A percentile compares a stretch with the other conserved stretches of the same genome.
phyloP scores from a whole-genome alignment of 2,329 filamentous ascomycete genomes.

The Cladosporium sp. region DNA sequence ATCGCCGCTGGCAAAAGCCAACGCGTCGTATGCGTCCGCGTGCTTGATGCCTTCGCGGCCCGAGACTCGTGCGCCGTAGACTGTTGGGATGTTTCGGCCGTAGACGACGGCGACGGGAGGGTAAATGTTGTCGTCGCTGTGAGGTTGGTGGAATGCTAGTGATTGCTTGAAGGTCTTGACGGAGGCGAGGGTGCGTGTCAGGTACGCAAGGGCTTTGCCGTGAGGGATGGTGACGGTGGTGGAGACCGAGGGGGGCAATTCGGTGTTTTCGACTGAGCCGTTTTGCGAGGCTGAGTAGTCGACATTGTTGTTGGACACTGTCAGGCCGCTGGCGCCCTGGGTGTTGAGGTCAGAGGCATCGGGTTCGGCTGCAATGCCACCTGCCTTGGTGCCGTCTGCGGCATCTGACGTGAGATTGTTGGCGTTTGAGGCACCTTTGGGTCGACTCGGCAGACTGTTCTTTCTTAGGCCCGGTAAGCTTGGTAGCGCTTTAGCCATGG shows the following conservation, averaged over 20 bases:
- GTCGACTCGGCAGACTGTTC: constrained; percentile 18
- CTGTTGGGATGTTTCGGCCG: constrained; percentile 79
- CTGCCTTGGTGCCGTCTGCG: constrained; percentile 15
- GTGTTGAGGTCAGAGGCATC: constrained; percentile 25
- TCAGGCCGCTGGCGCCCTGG: constrained; percentile 33
- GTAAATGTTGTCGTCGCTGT: constrained; percentile 66
- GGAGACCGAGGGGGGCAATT: constrained; percentile 22
- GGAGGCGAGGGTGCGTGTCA: constrained; percentile 67
- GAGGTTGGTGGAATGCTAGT: constrained; percentile 57
- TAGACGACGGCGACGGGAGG: constrained; percentile 81
- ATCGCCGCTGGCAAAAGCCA: constrained; percentile 82
- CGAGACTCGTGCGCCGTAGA: constrained; percentile 73
- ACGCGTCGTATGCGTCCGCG: constrained; percentile 76
- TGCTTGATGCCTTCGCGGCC: constrained; percentile 69
- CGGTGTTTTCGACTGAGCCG: not conserved
- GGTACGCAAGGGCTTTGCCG: constrained; percentile 59
- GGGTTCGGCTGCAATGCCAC: constrained; percentile 26
- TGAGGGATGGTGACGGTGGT: constrained; percentile 52
- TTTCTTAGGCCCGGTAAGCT: constrained; percentile 29
- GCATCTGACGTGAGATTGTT: not conserved
- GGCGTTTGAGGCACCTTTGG: constrained; percentile 15
- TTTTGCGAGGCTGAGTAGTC: constrained; percentile 28
- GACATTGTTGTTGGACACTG: constrained; percentile 36
- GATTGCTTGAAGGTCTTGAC: constrained; percentile 73
- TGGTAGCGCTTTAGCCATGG: constrained; percentile 44